These are phyloP conservation scores for Agarophyton chilense DNA, from an alignment of 23 red algal species.

Conservation along the genomic window DNA sequence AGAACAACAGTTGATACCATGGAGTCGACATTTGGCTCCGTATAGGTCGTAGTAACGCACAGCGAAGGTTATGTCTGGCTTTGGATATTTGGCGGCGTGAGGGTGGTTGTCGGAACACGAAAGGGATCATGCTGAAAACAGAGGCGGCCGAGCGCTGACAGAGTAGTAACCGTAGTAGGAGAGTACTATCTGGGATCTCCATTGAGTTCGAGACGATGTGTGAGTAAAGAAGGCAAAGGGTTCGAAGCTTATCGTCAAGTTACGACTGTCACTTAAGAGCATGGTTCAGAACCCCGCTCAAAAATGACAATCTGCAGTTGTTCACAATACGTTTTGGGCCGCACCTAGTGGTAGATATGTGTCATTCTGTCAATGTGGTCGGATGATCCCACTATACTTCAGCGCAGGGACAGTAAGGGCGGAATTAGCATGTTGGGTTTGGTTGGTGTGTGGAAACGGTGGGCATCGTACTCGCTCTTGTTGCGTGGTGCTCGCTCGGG, in stretches of 20 bases:
- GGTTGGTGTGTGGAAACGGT: no score
- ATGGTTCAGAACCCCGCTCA: not conserved
- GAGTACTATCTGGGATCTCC: not conserved
- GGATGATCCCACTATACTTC: no score
- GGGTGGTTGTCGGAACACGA: not conserved
- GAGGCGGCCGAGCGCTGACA: not conserved
- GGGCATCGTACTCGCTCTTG: no score
- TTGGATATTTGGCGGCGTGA: not conserved
- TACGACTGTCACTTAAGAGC: not conserved
- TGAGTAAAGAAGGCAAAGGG: no score
- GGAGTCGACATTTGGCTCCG: not conserved
- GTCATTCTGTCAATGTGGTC: no score
- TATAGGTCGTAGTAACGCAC: not conserved
- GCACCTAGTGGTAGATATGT: no score
- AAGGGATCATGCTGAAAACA: not conserved
- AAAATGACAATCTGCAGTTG: not conserved
- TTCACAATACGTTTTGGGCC: no score
- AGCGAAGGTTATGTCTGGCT: not conserved
- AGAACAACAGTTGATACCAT: not conserved
- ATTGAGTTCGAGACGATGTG: no score
- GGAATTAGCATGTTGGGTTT: no score
- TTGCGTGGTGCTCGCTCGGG: no score
- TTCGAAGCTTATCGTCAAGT: not conserved
- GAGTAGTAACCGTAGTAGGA: not conserved
- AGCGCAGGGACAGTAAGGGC: no score